Evolutionary conservation across 2,329 filamentous ascomycete genomes (phyloP).

Genomic region (Sphaceloma murrayae): DNA sequence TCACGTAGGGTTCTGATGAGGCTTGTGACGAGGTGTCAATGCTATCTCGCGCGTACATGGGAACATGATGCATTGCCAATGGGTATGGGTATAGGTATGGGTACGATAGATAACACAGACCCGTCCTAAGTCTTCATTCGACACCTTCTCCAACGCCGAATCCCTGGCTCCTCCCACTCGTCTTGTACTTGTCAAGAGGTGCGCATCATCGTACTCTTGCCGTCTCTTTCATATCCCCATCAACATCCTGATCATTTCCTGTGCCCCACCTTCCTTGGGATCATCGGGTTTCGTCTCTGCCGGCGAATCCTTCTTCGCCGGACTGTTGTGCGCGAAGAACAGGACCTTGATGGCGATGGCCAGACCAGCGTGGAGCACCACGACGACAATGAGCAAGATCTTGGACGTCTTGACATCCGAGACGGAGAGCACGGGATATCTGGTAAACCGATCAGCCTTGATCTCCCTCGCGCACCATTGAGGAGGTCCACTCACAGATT

Average conservation of each 20-base stretch:
- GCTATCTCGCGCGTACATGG: too few species aligned
- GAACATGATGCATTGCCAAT: too few species aligned
- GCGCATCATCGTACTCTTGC: neutral
- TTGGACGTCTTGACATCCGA: constrained; percentile 90
- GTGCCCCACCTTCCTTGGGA: neutral
- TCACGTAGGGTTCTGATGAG: too few species aligned
- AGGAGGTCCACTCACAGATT: constrained; percentile 55
- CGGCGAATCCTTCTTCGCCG: constrained; percentile 7
- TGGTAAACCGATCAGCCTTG: constrained; percentile 9
- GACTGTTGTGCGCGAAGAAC: constrained; percentile 63
- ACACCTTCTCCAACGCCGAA: too few species aligned
- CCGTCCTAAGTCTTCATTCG: too few species aligned
- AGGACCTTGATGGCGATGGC: constrained; percentile 90
- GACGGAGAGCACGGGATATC: constrained; percentile 71
- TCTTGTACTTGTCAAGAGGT: too few species aligned
- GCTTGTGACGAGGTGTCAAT: too few species aligned
- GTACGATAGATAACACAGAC: too few species aligned
- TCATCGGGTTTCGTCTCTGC: constrained; percentile 7
- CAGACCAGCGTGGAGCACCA: constrained; percentile 78
- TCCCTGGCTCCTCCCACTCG: constrained; percentile 3
- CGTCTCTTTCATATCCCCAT: constrained; percentile 1
- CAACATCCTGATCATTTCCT: constrained; percentile 6
- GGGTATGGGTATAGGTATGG: too few species aligned
- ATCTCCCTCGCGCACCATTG: neutral
- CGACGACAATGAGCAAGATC: constrained; percentile 71